Base-by-base conservation (phyloP, 2,329 filamentous ascomycete genomes). In the Sclerotinia trifoliorum region DNA sequence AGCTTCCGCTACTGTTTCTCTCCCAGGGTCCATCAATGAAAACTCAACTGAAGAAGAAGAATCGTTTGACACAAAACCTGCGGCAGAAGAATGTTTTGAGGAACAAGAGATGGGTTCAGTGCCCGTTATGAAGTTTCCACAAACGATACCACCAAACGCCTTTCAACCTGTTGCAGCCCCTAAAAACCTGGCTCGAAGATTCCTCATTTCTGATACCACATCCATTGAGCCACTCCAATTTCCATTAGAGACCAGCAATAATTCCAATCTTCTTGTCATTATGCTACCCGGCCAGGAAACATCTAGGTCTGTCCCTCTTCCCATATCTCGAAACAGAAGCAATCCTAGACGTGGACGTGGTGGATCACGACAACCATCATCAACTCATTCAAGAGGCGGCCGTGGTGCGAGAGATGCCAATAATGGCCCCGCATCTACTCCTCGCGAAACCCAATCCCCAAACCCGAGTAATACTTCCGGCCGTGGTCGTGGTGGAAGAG, bases 1-100 rank as follows among this genome's bases (percentile, higher is more conserved):
- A 62, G 56, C 70, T 48, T 71, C 73, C 42, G 89, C 91, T 5
- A 91, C 91, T 0, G 91, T 95, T 2, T 92, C 90, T 17, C 81
- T 94, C 10, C 91, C 89, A 13, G 72, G 71, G 11, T 66, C 69
- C 4, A 66, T 48, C 7, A 65, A 64, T 32, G 72, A 68, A 15
- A 69, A 75, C 61, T 66, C 73, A 6, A 80, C 75, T 24, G 77
- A 78, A 39, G 81, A 81, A 39, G 81, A 81, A 58, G 80, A 80
- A 60, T 81, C 83, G 42, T 77, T 84, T 26, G 83, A 82, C 21
- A 88, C 87, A 5, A 91, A 89, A 75, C 87, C 87, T 60, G 90
- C 92, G 80, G 90, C 90, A 7, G 90, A 93, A 71, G 89, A 91
- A 70, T 92, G 91, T 72, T 94, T 94, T 72, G 91, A 92, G 75